Conservation (phyloP, 2,329 filamentous ascomycete genomes). For the Ilyonectria sp. region DNA sequence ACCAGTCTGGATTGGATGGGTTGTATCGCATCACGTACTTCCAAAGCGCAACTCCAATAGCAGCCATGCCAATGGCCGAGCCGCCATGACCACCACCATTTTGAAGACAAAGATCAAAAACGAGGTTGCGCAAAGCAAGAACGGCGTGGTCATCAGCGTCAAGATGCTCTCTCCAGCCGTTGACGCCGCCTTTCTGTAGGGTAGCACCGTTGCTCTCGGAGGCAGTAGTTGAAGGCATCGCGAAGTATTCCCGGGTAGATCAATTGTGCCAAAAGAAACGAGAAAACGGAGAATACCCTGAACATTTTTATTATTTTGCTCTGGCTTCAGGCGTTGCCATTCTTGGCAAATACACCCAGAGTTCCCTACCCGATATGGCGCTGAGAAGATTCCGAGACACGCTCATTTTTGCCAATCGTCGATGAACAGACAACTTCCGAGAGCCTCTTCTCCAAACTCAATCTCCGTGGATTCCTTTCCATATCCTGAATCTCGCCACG, state of each 20-base stretch:
- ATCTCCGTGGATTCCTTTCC: background rate
- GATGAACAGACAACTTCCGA: background rate
- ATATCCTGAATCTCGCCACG: background rate
- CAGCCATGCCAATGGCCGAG: constrained; percentile 33
- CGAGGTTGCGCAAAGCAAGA: constrained; percentile 29
- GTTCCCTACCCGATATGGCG: background rate
- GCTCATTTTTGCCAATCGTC: too few species aligned
- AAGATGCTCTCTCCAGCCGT: constrained; percentile 14
- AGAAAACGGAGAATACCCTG: background rate
- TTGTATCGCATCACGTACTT: constrained; percentile 73
- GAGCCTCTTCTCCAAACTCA: background rate
- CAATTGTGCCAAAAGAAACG: background rate
- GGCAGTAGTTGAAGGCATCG: constrained; percentile 23
- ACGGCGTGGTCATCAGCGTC: constrained; percentile 31
- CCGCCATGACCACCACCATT: constrained; percentile 33
- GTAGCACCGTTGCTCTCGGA: constrained; percentile 16
- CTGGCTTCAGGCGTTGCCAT: background rate
- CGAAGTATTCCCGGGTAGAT: constrained; percentile 2
- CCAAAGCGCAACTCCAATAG: constrained; percentile 60
- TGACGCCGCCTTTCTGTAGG: background rate
- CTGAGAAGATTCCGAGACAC: background rate
- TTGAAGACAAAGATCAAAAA: constrained; percentile 29
- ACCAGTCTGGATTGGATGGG: constrained; percentile 65
- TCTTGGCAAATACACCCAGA: background rate
- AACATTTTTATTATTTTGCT: constrained; percentile 11